Evolutionary conservation across 805 yeast species (phyloP), one percentile per base, ranked within the genome.

Genomic region (Kazachstania kunashirensis): DNA sequence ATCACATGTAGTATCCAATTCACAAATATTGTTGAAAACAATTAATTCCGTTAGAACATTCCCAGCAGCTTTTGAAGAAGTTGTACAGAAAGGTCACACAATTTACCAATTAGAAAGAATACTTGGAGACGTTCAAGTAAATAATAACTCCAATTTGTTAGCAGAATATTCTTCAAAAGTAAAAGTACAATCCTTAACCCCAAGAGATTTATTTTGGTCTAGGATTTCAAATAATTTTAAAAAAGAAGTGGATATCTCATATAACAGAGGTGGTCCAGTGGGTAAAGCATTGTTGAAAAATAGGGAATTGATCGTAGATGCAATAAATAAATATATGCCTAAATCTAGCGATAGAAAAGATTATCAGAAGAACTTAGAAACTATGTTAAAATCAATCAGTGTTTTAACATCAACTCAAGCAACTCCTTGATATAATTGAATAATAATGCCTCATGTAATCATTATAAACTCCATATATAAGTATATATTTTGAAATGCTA

Each of bases 221-320:
- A 46, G 44, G 21, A 43, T 56, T 6, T 36, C 60, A 5, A 38
- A 33, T 6, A 36, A 29, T 13, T 57, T 55, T 25, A 50, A 50
- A 35, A 52, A 47, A 24, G 61, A 57, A n/a, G 46, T 56, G n/a
- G 59, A 57, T 24, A 46, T 48, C 8, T 49, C 59, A 3, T 48
- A 36, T 33, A 55, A 45, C 23, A 48, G 62, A 41, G 62, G 62
- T 29, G 62, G 62, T 1, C 62, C 62, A 4, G 61, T 57, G 1
- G 61, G 62, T 5, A 57, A 57, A 40, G 41, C 53, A 13, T 28
- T 57, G 24, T 30, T 42, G 5, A 47, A 47, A 25, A 53, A 53
- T 34, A 41, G 44, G 16, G 40, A 40, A 6, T 28, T 49, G 17
- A 43, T 57, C 6, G 30, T 36, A 2, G 42, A 50, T 18, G 37